Evolutionary conservation across 495 filamentous ascomycete species (phyloP), one percentile per base, ranked within the genome.

Genomic region (Jackrogersella multiformis): DNA sequence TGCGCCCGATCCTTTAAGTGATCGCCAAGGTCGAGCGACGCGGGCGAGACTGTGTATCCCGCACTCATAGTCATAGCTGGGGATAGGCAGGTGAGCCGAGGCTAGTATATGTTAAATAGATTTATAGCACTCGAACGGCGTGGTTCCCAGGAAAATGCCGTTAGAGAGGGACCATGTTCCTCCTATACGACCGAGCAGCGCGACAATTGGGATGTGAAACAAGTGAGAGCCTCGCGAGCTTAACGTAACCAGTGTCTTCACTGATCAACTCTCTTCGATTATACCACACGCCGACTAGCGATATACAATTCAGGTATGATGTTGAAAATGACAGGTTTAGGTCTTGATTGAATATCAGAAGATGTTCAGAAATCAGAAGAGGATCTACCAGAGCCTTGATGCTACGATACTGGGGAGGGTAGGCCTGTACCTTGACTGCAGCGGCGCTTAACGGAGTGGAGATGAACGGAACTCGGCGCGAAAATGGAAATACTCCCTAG

Each of bases 1-100:
- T 71, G 73, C 49, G 66, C 60, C 38, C 39, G 68, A 34, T 68
- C 66, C 53, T 68, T 67, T 32, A 65, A 36, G 41, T 54, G 69
- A 56, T 69, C 72, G 66, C 65, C 56, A 44, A 70, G 61, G 52
- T 76, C 68, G 49, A 73, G 72, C 65, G 70, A 72, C 54, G 72
- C 60, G 53, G 74, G 74, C 54, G 74, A 66, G 57, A 76, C 65
- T 62, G 71, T 72, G 70, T 69, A 74, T 67, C 70, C 71, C 28
- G 71, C 70, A 69, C 64, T 71, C 73, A 76, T 76, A 55, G 60
- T 69, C 46, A 68, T 65, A 59, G 64, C 45, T 74, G 46, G 28
- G 56, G 8, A 59, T 60, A 64, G 61, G 61, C 44, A 51, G 58
- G 54, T 5, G 46, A 53, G 18, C 56, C 28, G 45, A 53, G 61